Conservation (phyloP, 441 rosid genomes). For the Gossypium schwendimanii region DNA sequence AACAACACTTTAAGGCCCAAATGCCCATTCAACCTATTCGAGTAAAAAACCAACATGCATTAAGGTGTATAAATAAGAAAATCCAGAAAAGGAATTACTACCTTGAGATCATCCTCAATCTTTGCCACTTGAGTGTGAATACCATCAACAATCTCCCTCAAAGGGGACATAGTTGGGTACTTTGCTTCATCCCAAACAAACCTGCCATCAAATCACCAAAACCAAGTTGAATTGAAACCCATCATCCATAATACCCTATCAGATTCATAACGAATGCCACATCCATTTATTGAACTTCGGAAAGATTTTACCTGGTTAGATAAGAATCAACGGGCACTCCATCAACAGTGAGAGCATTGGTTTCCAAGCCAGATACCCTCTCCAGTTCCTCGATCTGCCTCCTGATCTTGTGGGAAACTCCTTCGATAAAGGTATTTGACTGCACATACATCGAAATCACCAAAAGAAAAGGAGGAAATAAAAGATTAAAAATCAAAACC, state of each 20-base stretch:
- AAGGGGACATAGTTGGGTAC: slow-evolving; percentile 88
- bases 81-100: slow-evolving; percentile 10
- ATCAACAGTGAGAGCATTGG: slow-evolving; percentile 77
- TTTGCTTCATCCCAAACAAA: slow-evolving; percentile 96
- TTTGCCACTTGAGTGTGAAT: slow-evolving; percentile 82
- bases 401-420: slow-evolving; percentile 89
- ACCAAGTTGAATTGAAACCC: slow-evolving; percentile 1
- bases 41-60: background rate
- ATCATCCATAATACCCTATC: background rate
- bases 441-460: slow-evolving; percentile 26
- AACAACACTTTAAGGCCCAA: background rate
- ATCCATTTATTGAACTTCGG: background rate
- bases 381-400: slow-evolving; percentile 96
- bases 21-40: background rate
- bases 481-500: background rate
- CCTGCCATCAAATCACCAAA: slow-evolving; percentile 37
- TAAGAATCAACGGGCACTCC: slow-evolving; percentile 95
- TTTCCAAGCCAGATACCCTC: slow-evolving; percentile 75
- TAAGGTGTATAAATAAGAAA: background rate
- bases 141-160: slow-evolving; percentile 74
- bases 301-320: slow-evolving; percentile 61
- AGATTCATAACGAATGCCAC: background rate
- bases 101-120: slow-evolving; percentile 99
- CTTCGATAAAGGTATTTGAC: slow-evolving; percentile 90
- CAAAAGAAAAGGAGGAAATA: background rate